Evolutionary conservation across 331 rosid genomes (phyloP), one percentile per base, ranked within the genome.

Genomic region (Telfairia occidentalis): DNA sequence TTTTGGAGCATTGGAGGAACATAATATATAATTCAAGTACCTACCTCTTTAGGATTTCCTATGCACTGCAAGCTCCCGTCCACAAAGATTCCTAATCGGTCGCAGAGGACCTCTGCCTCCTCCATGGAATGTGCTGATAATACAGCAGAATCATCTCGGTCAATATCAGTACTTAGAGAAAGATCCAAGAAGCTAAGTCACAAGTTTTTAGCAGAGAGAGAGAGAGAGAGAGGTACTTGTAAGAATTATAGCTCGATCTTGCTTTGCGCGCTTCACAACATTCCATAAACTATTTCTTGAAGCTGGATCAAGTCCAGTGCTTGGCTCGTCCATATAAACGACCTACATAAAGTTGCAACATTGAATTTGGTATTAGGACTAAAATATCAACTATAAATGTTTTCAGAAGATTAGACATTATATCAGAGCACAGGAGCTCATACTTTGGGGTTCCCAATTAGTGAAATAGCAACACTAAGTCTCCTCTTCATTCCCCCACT

Each of bases 401-500:
- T 37, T 19, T 37, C 49, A 64, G 6, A 32, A 16, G 45, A 21
- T 21, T 13, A 66, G 52, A 65, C n/a, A 29, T n/a, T 42, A 50
- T 15, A n/a, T 60, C 53, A 82, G 2, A 42, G 73, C 34, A 11
- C 2, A 75, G 64, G 61, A 46, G 70, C 8, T 10, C n/a, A n/a
- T 81, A 93, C 97, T 49, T 67, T 91, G 74, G 97, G 98, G 82
- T 89, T 86, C 65, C 98, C 97, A 3, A 94, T 94, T 75, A 94
- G 84, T 35, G 98, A 94, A 80, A 94, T 91, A 21, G 98, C 97
- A 16, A 94, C 97, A 65, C 98, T 94, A 50, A 93, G 98, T 86
- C 98, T 91, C 83, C 98, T 89, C 86, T 93, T 93, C 98, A 93
- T 91, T 43, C 98, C 97, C 74, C 98, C 98, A 46, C 98, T 93